A percentile compares a stretch with the other conserved stretches of the same genome.
These are phyloP conservation scores for Tricholoma sp. DNA, from an alignment of 768 basidiomycete species.

Conservation along the genomic window DNA sequence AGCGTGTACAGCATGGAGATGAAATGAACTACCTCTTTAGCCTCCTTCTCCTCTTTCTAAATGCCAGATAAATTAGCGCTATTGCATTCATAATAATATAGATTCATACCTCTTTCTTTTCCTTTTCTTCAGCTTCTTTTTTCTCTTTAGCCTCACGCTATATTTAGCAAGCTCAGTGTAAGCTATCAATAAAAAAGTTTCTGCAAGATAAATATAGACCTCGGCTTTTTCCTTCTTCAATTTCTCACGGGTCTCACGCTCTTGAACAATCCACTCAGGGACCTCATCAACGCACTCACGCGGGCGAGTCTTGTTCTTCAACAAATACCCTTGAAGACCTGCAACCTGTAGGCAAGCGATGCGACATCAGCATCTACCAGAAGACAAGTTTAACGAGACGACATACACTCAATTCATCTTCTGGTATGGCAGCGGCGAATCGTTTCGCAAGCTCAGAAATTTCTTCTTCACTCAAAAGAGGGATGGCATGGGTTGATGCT, in stretches of 20 bases:
- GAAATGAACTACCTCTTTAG: conserved; percentile 33
- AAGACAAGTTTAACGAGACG: neutral
- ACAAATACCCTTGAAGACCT: conserved; percentile 76
- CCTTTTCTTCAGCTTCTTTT: conserved; percentile 66
- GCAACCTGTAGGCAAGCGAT: conserved; percentile 52
- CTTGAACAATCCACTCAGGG: conserved; percentile 69
- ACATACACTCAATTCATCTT: conserved; percentile 81
- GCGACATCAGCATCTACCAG: neutral
- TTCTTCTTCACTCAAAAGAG: conserved; percentile 70
- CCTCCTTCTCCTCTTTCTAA: conserved; percentile 42
- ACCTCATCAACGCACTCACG: conserved; percentile 81
- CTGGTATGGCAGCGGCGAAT: conserved; percentile 80
- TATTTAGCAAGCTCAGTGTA: conserved; percentile 16
- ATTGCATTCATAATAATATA: neutral
- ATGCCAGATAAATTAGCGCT: conserved; percentile 7
- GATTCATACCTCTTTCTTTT: conserved; percentile 40
- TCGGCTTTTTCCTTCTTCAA: conserved; percentile 75
- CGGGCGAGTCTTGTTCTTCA: conserved; percentile 90
- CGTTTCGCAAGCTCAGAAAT: conserved; percentile 74
- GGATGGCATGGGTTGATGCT: conserved; percentile 49
- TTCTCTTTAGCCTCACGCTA: conserved; percentile 81
- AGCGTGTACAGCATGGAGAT: neutral
- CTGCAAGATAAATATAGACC: conserved; percentile 23
- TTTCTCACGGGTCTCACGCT: conserved; percentile 80
- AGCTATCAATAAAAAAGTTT: conserved; percentile 3